Percentiles rank a stretch among this genome's conserved stretches.
phyloP scores from a whole-genome alignment of 352 stramenopile genomes.

The Phytopythium boreale region DNA sequence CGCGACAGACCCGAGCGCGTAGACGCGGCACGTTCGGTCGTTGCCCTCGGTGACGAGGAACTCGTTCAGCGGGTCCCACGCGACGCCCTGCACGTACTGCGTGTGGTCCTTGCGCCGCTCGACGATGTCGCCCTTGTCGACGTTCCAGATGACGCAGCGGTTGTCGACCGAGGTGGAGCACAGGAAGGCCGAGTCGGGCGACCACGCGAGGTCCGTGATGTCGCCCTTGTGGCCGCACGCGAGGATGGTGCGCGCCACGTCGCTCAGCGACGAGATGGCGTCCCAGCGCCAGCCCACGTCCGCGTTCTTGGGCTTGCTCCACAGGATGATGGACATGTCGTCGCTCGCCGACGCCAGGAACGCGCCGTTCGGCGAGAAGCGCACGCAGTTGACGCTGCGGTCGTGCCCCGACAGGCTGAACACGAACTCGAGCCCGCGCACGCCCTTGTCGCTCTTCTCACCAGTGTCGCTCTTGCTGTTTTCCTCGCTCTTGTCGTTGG shows the following conservation, averaged over 20 bases:
- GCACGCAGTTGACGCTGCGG: constrained; percentile 89
- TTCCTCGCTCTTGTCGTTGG: background rate
- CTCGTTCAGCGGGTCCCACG: constrained; percentile 93
- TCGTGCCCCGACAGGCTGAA: constrained; percentile 88
- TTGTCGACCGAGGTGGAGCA: constrained; percentile 93
- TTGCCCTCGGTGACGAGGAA: constrained; percentile 94
- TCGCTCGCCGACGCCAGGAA: constrained; percentile 88
- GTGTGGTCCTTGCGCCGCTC: constrained; percentile 91
- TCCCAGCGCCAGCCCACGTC: constrained; percentile 70
- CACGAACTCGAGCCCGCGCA: constrained; percentile 57
- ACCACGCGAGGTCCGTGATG: constrained; percentile 93
- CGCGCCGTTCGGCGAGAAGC: constrained; percentile 86
- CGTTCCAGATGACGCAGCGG: constrained; percentile 87
- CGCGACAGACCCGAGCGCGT: constrained; percentile 55
- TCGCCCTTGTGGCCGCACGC: constrained; percentile 84
- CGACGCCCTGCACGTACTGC: constrained; percentile 96
- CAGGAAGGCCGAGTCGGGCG: constrained; percentile 87
- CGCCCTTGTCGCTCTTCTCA: background rate
- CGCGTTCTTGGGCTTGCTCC: constrained; percentile 73
- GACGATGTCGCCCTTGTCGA: constrained; percentile 68
- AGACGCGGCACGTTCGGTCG: constrained; percentile 94
- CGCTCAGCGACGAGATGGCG: constrained; percentile 72
- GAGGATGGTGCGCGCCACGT: constrained; percentile 74
- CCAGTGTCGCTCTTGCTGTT: background rate
- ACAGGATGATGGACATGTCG: constrained; percentile 87